phyloP scores from a whole-genome alignment of 2,329 filamentous ascomycete species.

The Fusarium pseudograminearum region DNA sequence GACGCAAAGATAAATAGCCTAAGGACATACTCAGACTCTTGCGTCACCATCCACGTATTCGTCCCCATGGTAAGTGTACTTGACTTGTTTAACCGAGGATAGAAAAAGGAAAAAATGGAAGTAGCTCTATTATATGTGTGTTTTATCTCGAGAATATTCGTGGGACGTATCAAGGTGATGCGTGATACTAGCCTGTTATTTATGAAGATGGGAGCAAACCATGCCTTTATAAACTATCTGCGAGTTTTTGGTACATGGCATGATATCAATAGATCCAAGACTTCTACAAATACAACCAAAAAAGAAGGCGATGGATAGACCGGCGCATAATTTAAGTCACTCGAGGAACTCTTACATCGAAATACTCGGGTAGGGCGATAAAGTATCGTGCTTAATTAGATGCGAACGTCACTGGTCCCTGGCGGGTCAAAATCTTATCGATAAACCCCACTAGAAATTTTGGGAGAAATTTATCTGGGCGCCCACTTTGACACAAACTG shows the following conservation, averaged over 20 bases:
- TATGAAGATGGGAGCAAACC: too few relatives aligned
- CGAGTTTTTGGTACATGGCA: not conserved
- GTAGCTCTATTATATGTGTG: too few relatives aligned
- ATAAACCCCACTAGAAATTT: constrained; percentile 57
- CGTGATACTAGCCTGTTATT: too few relatives aligned
- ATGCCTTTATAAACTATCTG: too few relatives aligned
- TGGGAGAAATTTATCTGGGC: constrained; percentile 49
- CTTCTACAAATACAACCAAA: not conserved
- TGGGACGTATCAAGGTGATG: too few relatives aligned
- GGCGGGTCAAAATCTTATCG: constrained; percentile 50
- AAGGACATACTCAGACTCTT: too few relatives aligned
- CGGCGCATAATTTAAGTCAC: not conserved
- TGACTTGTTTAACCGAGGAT: too few relatives aligned
- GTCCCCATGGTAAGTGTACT: too few relatives aligned
- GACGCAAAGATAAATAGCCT: too few relatives aligned
- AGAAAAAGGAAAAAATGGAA: too few relatives aligned
- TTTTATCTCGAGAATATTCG: too few relatives aligned
- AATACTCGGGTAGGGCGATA: not conserved
- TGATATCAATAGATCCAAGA: not conserved
- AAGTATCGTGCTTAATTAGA: not conserved
- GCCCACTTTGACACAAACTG: constrained; percentile 30
- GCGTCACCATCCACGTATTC: too few relatives aligned
- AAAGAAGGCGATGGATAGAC: not conserved
- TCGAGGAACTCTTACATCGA: not conserved
- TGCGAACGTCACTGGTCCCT: constrained; percentile 1